Evolutionary conservation across 768 basidiomycete species (phyloP).

Genomic region (Mycena chlorophos): DNA sequence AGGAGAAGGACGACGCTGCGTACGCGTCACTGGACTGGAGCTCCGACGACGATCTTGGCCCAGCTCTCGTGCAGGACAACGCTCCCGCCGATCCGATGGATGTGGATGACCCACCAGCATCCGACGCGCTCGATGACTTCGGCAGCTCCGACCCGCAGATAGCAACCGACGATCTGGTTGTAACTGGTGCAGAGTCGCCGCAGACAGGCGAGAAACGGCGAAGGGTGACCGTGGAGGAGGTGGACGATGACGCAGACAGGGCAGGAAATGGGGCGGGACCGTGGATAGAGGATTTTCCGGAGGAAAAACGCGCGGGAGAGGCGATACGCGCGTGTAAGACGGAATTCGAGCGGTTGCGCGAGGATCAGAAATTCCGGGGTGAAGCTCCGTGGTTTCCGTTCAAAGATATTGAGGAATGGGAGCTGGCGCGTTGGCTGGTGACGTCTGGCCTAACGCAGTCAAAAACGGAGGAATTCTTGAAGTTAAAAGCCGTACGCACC

Average conservation of each 20-base stretch:
- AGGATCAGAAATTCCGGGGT: constrained; percentile 12
- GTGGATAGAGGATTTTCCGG: background rate
- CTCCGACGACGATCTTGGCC: background rate
- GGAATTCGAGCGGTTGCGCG: constrained; percentile 13
- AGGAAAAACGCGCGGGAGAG: background rate
- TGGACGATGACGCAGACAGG: too few species aligned
- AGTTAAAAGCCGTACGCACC: constrained; percentile 17
- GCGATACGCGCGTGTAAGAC: constrained; percentile 8
- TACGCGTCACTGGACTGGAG: background rate
- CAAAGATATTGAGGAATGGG: constrained; percentile 30
- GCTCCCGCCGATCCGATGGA: background rate
- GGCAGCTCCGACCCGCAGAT: too few species aligned
- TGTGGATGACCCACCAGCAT: too few species aligned
- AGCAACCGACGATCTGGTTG: too few species aligned
- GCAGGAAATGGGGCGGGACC: constrained; percentile 1
- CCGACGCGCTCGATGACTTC: too few species aligned
- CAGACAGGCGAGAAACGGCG: too few species aligned
- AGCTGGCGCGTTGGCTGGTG: constrained; percentile 34
- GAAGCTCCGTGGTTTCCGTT: constrained; percentile 30
- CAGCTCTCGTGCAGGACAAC: background rate
- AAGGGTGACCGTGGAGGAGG: too few species aligned
- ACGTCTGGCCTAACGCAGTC: constrained; percentile 26
- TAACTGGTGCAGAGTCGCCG: too few species aligned
- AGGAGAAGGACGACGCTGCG: background rate
- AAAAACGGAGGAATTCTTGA: constrained; percentile 31